These are phyloP conservation scores for Trichoderma afroharzianum DNA, from an alignment of 2,329 filamentous ascomycete species.

Conservation along the genomic window DNA sequence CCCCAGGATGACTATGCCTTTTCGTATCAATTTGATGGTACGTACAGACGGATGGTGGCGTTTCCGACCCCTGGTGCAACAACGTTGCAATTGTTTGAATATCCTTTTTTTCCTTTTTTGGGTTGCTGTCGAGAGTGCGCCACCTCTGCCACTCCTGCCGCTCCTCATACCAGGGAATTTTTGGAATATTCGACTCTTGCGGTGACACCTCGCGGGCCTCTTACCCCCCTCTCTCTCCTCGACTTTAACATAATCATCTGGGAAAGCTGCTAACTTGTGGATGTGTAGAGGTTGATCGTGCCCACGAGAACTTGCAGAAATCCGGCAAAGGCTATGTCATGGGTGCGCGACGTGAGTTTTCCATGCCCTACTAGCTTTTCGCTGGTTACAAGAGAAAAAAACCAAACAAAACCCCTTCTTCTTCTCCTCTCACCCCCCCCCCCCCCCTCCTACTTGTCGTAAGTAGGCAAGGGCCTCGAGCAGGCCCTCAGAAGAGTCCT, in stretches of 20 bases:
- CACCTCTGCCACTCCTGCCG: not conserved
- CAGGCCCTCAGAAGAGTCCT: slow-evolving; percentile 1
- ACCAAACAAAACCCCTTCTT: not conserved
- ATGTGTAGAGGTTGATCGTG: slow-evolving; percentile 82
- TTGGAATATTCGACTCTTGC: not conserved
- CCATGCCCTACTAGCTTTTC: slow-evolving; percentile 20
- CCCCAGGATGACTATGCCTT: slow-evolving; percentile 78
- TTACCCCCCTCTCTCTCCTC: too few species aligned
- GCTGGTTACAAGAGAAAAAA: not conserved
- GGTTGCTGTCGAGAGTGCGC: not conserved
- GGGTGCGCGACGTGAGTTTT: slow-evolving; percentile 75
- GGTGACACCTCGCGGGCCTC: not conserved
- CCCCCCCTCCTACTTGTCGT: not conserved
- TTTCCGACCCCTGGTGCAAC: not conserved
- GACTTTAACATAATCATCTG: not conserved
- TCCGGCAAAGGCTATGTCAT: slow-evolving; percentile 86
- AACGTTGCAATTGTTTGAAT: not conserved
- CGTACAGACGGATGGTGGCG: slow-evolving; percentile 34
- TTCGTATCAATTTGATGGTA: slow-evolving; percentile 85
- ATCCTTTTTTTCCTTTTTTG: not conserved
- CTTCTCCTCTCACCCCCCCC: not conserved
- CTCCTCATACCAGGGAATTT: not conserved
- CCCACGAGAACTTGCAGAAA: slow-evolving; percentile 92
- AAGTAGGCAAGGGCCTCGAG: slow-evolving; percentile 1
- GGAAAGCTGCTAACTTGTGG: not conserved